These are phyloP conservation scores for Peronospora destructor DNA, from an alignment of 352 stramenopile genomes.

Conservation along the genomic window DNA sequence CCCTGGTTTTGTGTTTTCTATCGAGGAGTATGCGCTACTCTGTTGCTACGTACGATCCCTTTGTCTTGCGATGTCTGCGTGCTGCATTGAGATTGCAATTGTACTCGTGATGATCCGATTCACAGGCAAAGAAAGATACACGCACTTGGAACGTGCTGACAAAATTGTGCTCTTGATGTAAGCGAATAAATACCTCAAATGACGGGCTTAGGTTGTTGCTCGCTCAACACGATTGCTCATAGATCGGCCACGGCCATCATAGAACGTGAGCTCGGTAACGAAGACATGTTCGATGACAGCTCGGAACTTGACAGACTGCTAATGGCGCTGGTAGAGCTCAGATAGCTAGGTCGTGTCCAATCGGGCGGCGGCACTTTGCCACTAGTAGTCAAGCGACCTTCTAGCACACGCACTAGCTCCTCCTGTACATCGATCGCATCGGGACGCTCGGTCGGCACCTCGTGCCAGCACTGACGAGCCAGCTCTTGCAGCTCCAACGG, in stretches of 20 bases:
- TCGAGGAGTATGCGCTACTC: too few species aligned
- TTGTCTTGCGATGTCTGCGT: too few species aligned
- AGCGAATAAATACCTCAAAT: too few species aligned
- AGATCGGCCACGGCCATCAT: conserved; percentile 19
- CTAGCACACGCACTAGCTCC: conserved; percentile 59
- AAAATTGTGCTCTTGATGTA: too few species aligned
- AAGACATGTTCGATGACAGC: conserved; percentile 32
- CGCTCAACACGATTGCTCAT: too few species aligned
- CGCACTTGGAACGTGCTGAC: too few species aligned
- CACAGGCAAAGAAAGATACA: too few species aligned
- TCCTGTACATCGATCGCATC: conserved; percentile 71
- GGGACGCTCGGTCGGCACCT: conserved; percentile 35
- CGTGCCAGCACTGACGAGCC: conserved; percentile 57
- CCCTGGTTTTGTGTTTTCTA: too few species aligned
- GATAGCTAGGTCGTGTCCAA: conserved; percentile 49
- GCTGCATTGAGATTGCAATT: too few species aligned
- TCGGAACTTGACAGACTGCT: conserved; percentile 46
- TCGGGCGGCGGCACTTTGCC: conserved; percentile 36
- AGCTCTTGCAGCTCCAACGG: conserved; percentile 46
- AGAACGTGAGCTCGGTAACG: conserved; percentile 34
- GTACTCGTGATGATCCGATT: too few species aligned
- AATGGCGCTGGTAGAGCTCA: conserved; percentile 29
- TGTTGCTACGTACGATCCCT: too few species aligned
- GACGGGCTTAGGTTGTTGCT: too few species aligned
- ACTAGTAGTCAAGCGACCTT: conserved; percentile 51